Evolutionary conservation across 192 early-diverging fungal species (phyloP), one percentile per base, ranked within the genome.

Genomic region (Phycomyces blakesleeanus): DNA sequence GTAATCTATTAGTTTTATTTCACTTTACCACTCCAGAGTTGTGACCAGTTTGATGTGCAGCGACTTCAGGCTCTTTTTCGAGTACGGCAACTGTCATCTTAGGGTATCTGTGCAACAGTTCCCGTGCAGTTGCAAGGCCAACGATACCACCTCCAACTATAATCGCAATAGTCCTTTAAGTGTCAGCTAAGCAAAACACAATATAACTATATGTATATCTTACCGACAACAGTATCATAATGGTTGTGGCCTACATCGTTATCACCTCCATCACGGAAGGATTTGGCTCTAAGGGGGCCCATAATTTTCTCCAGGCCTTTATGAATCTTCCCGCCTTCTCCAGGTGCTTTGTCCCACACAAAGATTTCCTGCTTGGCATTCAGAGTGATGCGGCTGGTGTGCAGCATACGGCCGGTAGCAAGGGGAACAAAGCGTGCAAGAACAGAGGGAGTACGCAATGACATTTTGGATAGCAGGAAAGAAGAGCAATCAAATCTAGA

Each of bases 121-220:
- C 71, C 38, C 71, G 66, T 20, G 71, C 71, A 14, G 71, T 73
- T n/a, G 71, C 71, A 20, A 73, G 38, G 20, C 71, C 71, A 57
- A 73, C 39, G 54, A 73, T 73, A 27, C 71, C 71, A 14, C 71
- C 71, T 25, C 71, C 71, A 37, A 73, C 66, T 73, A 49, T n/a
- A 39, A 49, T 9, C n/a, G 11, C 37, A 14, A 5, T 2, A 34
- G n/a, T n/a, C n/a, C n/a, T 34, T 20, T 61, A 41, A 55, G 24
- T 22, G 34, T 52, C 2, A 21, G 8, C 2, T 3, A 37, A 37
- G 39, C 27, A 10, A 47, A 37, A 21, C n/a, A 2, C 2, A 34
- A 34, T 44, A 29, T 15, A 49, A 16, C 11, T 34, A 2, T 7
- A 34, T 34, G 29, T 2, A n/a, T 37, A 25, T 41, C 63, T 24